A percentile compares a stretch with the other conserved stretches of the same genome.
These are phyloP conservation scores for Canna indica DNA, from an alignment of 176 grass and related monocot genomes.

Conservation along the genomic window DNA sequence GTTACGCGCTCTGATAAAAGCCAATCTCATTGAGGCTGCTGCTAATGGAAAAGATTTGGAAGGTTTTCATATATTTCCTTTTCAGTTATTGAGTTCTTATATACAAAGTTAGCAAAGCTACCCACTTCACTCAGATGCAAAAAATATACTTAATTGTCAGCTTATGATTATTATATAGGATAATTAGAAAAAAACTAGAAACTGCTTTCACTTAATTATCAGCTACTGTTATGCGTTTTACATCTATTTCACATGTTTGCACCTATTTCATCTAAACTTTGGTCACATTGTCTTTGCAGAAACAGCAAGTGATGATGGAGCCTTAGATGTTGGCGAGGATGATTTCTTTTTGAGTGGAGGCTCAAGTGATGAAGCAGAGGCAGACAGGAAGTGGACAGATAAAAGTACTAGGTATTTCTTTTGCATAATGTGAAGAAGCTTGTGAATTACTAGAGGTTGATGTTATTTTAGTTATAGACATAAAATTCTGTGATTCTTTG, in stretches of 20 bases:
- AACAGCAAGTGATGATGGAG: slow-evolving; percentile 80
- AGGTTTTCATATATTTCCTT: not conserved
- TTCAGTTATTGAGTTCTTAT: not conserved
- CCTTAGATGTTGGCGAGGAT: slow-evolving; percentile 79
- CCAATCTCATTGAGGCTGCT: too few relatives aligned
- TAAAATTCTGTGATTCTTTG: too few relatives aligned
- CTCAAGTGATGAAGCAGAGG: slow-evolving; percentile 82
- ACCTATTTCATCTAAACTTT: not conserved
- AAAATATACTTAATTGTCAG: not conserved
- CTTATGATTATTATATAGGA: too few relatives aligned
- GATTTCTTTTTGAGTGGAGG: slow-evolving; percentile 94
- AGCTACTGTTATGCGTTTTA: too few relatives aligned
- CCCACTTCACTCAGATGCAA: not conserved
- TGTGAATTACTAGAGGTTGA: too few relatives aligned
- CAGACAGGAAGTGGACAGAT: slow-evolving; percentile 91
- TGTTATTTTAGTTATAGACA: too few relatives aligned
- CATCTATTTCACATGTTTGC: too few relatives aligned
- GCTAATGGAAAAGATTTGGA: not conserved
- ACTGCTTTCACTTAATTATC: too few relatives aligned
- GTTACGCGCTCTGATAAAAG: not conserved
- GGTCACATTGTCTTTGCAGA: slow-evolving; percentile 33
- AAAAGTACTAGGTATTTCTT: slow-evolving; percentile 85
- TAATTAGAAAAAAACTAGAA: too few relatives aligned
- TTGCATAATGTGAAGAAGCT: not conserved
- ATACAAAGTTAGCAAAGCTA: not conserved